Evolutionary conservation across 176 grass and related monocot genomes (phyloP).

Genomic region (Chrysopogon serrulatus): DNA sequence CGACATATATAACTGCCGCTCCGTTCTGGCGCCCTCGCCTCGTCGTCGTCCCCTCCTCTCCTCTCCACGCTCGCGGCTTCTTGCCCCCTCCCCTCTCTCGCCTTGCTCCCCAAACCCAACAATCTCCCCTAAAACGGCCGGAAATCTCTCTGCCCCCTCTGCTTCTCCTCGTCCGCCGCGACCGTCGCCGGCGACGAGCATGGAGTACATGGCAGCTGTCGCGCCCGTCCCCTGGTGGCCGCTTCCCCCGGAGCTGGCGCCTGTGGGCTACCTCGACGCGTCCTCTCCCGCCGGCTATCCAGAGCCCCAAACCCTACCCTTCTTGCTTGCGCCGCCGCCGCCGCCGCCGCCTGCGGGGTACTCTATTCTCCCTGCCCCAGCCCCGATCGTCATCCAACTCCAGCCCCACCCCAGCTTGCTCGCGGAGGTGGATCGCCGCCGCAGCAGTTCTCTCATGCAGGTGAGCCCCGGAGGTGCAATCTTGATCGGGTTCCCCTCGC

Average conservation of each 20-base stretch:
- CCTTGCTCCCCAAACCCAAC: not conserved
- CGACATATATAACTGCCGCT: constrained; percentile 7
- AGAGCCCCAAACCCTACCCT: constrained; percentile 28
- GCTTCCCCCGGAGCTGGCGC: not conserved
- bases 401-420: constrained; percentile 28
- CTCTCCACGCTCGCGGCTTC: not conserved
- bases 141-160: not conserved
- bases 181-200: not conserved
- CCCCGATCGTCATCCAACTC: constrained; percentile 1
- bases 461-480: not conserved
- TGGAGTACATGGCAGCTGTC: not conserved
- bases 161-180: not conserved
- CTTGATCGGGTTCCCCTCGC: not conserved
- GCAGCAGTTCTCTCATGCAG: constrained; percentile 43
- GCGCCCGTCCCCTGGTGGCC: not conserved
- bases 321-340: not conserved
- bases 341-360: not conserved
- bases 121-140: not conserved
- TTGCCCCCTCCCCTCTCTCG: too few species aligned
- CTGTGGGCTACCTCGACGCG: not conserved
- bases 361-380: not conserved
- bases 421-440: constrained; percentile 33
- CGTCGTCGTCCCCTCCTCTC: not conserved
- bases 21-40: not conserved
- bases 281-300: not conserved